Conservation (phyloP, 2,329 filamentous ascomycete species). For the Fusarium euwallaceae region DNA sequence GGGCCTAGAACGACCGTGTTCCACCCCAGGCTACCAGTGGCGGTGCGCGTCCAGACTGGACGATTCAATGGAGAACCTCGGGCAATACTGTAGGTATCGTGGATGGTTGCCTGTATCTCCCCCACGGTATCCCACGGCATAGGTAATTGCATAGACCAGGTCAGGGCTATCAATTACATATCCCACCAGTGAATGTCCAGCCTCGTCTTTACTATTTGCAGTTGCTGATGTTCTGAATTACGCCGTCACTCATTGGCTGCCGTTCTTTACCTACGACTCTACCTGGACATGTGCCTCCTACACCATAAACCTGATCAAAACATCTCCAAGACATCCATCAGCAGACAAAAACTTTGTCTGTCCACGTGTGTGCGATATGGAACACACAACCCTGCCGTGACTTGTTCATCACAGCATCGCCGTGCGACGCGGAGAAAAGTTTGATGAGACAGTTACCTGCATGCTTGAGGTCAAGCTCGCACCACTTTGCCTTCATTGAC, state of each 20-base stretch:
- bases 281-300: neutral
- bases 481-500: neutral
- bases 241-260: neutral
- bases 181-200: neutral
- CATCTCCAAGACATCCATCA: neutral
- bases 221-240: conserved; percentile 1
- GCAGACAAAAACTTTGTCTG: neutral
- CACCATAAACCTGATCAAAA: neutral
- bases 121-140: neutral
- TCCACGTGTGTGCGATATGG: neutral
- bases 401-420: neutral
- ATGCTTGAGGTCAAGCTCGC: neutral
- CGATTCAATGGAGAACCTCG: neutral
- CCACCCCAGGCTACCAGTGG: conserved; percentile 37
- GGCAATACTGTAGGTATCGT: neutral
- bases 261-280: neutral
- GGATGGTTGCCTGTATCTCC: neutral
- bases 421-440: neutral
- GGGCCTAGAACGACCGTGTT: conserved; percentile 22
- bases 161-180: neutral
- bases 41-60: conserved; percentile 28
- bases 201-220: neutral
- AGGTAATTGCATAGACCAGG: neutral
- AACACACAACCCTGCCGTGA: neutral
- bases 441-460: neutral